phyloP scores from a whole-genome alignment of 345 rosid genomes.

The Eucalyptus polybractea region DNA sequence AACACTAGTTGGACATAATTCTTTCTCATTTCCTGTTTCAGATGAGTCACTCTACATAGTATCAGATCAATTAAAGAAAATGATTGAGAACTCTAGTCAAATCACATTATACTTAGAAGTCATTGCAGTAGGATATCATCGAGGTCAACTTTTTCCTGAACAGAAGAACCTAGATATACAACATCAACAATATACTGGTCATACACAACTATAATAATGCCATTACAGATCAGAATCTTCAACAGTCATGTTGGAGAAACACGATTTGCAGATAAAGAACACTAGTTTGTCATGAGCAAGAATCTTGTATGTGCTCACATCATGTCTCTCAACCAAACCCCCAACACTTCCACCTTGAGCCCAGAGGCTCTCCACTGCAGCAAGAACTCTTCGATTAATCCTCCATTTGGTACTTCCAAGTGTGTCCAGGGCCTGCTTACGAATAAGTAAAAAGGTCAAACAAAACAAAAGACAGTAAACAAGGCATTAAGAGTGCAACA shows the following conservation, averaged over 20 bases:
- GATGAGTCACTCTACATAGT: background rate
- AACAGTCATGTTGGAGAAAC: background rate
- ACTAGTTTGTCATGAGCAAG: background rate
- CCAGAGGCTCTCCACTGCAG: constrained; percentile 81
- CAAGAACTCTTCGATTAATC: constrained; percentile 63
- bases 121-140: background rate
- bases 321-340: constrained; percentile 78
- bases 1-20: background rate
- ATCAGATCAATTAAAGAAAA: background rate
- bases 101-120: background rate
- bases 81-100: background rate
- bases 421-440: constrained; percentile 79
- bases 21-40: background rate
- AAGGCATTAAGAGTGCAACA: background rate
- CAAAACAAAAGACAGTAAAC: background rate
- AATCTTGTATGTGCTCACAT: constrained; percentile 38
- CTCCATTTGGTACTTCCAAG: constrained; percentile 97
- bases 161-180: background rate
- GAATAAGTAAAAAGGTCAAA: background rate
- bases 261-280: background rate
- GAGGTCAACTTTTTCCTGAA: background rate
- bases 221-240: background rate
- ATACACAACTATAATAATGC: background rate
- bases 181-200: background rate
- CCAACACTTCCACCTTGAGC: constrained; percentile 76